A percentile compares a stretch with the other conserved stretches of the same genome.
Conservation (phyloP, 2,329 filamentous ascomycete species). For the Fusarium albosuccineum region DNA sequence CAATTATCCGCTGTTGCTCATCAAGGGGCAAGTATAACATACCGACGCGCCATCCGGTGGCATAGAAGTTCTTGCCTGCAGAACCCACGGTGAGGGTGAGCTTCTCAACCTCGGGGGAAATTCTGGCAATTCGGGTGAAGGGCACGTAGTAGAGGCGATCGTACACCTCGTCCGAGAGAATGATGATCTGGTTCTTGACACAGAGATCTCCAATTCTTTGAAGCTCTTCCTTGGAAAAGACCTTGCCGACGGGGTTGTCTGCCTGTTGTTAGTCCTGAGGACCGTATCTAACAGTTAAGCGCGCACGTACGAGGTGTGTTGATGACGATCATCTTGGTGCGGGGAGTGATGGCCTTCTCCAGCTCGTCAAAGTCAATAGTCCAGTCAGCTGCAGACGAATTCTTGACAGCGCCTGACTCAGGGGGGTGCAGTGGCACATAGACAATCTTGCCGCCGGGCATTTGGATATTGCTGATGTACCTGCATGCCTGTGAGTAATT, state of each 20-base stretch:
- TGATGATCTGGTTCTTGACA: constrained; percentile 93
- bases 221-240: constrained; percentile 87
- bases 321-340: constrained; percentile 96
- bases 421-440: constrained; percentile 97
- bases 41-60: constrained; percentile 93
- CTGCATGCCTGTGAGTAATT: constrained; percentile 33
- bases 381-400: constrained; percentile 90
- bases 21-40: constrained; percentile 33
- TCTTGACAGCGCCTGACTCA: constrained; percentile 80
- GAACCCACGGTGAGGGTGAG: constrained; percentile 95
- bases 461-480: constrained; percentile 96
- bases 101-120: constrained; percentile 89
- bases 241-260: constrained; percentile 97
- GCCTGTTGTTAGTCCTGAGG: constrained; percentile 27
- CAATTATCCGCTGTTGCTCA: background rate
- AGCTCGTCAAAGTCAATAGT: constrained; percentile 86
- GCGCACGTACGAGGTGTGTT: constrained; percentile 73
- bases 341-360: constrained; percentile 82
- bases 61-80: constrained; percentile 98
- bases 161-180: constrained; percentile 93
- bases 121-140: constrained; percentile 90
- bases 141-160: constrained; percentile 95
- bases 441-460: constrained; percentile 94
- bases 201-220: constrained; percentile 88
- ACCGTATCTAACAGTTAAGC: background rate